Conservation (phyloP, 1,139 yeast species). For the Kluyveromyces sp. region DNA sequence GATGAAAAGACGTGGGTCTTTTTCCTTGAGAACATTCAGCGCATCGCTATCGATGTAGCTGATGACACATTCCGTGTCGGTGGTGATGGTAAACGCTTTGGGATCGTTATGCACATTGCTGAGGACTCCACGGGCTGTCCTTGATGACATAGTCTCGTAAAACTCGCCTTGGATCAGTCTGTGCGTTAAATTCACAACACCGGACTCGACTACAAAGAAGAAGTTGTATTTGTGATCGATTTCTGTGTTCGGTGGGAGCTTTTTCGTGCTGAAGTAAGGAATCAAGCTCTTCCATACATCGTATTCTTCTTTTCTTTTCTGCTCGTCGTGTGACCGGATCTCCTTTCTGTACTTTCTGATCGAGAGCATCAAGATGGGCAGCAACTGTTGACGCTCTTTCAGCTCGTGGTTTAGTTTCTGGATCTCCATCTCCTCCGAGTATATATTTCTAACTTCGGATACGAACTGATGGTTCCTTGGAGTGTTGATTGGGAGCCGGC, state of each 20-base stretch:
- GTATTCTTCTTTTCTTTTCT: slow-evolving; percentile 20
- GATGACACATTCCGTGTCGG: slow-evolving; percentile 52
- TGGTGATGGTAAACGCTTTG: slow-evolving; percentile 26
- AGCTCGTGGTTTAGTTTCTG: slow-evolving; percentile 39
- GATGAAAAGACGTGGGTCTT: slow-evolving; percentile 47
- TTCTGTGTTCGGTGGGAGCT: slow-evolving; percentile 18
- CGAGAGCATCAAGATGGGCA: slow-evolving; percentile 26
- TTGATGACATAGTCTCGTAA: slow-evolving; percentile 75
- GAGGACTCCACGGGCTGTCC: slow-evolving; percentile 72
- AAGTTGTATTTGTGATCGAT: slow-evolving; percentile 25
- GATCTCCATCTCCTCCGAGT: slow-evolving; percentile 30
- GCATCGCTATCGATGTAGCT: slow-evolving; percentile 60
- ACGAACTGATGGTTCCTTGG: slow-evolving; percentile 36
- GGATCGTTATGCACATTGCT: slow-evolving; percentile 17
- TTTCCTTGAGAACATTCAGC: slow-evolving; percentile 38
- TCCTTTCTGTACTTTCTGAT: slow-evolving; percentile 31
- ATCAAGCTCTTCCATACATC: slow-evolving; percentile 26
- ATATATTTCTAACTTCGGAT: slow-evolving; percentile 34
- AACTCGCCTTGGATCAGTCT: slow-evolving; percentile 51
- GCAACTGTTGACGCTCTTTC: slow-evolving; percentile 24
- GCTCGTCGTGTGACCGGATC: slow-evolving; percentile 29
- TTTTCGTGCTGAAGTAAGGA: slow-evolving; percentile 21
- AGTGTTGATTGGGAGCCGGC: slow-evolving; percentile 31
- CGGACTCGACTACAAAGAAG: slow-evolving; percentile 73
- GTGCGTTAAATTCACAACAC: slow-evolving; percentile 60